phyloP scores from a whole-genome alignment of 345 rosid genomes.

The Mangifera indica region DNA sequence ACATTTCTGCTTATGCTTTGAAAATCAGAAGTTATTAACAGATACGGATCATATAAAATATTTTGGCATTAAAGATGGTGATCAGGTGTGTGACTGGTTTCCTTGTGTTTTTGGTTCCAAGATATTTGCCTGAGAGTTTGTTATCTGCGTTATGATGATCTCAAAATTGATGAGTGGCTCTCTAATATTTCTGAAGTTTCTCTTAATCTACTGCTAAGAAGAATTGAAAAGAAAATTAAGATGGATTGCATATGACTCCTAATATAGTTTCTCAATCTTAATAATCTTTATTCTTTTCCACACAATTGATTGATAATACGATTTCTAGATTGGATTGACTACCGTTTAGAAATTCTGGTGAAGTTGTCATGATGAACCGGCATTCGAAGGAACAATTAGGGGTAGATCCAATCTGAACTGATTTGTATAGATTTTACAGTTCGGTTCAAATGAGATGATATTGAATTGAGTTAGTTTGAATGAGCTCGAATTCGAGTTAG shows the following conservation, averaged over 20 bases:
- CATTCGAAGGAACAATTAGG: background rate
- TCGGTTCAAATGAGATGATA: too few species aligned
- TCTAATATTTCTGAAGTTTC: background rate
- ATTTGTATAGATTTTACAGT: too few species aligned
- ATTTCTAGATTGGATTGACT: background rate
- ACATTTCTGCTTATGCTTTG: slow-evolving; percentile 69
- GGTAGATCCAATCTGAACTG: too few species aligned
- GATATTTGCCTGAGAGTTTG: slow-evolving; percentile 1
- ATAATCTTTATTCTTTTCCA: too few species aligned
- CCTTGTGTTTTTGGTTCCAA: background rate
- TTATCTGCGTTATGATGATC: background rate
- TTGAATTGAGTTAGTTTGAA: too few species aligned
- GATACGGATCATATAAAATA: slow-evolving; percentile 49
- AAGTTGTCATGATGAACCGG: background rate
- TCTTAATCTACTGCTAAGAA: background rate
- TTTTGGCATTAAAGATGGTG: slow-evolving; percentile 78
- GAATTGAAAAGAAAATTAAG: background rate
- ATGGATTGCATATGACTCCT: too few species aligned
- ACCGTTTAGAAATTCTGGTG: background rate
- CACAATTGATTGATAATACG: too few species aligned
- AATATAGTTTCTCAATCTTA: too few species aligned
- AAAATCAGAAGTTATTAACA: slow-evolving; percentile 51
- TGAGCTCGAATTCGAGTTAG: too few species aligned
- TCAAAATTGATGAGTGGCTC: background rate
- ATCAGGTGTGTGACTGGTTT: slow-evolving; percentile 50